Conservation (phyloP, 1,284 basidiomycete species). For the Tilletia horrida region DNA sequence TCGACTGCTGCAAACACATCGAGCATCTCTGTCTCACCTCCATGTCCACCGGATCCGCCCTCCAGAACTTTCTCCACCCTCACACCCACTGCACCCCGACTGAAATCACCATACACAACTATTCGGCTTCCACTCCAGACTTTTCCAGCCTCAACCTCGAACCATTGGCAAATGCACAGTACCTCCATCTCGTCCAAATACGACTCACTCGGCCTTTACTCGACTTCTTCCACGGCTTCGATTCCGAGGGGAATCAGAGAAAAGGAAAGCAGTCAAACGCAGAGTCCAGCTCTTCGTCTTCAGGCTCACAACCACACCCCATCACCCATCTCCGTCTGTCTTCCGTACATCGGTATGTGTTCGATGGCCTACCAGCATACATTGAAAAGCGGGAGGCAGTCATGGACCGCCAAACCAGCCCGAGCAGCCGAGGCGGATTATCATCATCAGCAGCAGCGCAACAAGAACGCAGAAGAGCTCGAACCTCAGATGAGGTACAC, state of each 20-base stretch:
- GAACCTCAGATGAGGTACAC: background rate
- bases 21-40: background rate
- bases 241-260: background rate
- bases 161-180: background rate
- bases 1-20: background rate
- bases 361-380: constrained; percentile 1
- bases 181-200: background rate
- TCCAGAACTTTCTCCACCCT: background rate
- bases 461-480: background rate
- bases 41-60: background rate
- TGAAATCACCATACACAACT: background rate
- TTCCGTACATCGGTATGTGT: background rate
- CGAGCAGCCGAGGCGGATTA: background rate
- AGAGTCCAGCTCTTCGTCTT: background rate
- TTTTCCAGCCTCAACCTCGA: background rate
- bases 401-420: background rate
- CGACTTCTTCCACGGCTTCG: constrained; percentile 14
- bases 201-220: background rate
- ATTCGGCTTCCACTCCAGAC: background rate
- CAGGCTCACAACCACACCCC: background rate
- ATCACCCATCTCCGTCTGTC: constrained; percentile 4
- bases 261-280: background rate
- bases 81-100: background rate
- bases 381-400: background rate
- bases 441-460: background rate